Evolutionary conservation across 2,329 filamentous ascomycete genomes (phyloP).

Genomic region (Westerdykella aurantiaca): DNA sequence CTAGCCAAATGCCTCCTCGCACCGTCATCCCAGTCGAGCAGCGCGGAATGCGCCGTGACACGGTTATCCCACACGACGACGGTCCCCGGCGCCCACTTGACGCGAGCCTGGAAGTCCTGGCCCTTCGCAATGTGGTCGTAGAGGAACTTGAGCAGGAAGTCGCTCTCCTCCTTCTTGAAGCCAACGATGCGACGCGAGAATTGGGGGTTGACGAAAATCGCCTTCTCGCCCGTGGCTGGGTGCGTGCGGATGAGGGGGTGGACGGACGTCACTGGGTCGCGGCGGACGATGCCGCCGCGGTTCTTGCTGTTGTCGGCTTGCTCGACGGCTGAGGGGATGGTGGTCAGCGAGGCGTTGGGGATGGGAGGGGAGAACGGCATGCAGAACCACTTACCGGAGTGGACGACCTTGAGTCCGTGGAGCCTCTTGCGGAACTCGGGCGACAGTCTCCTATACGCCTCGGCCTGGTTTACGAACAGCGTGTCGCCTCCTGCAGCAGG

Average conservation of each 20-base stretch:
- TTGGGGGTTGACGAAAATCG: slow-evolving; percentile 74
- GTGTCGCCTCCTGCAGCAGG: slow-evolving; percentile 79
- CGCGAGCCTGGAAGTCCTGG: slow-evolving; percentile 65
- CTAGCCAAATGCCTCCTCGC: slow-evolving; percentile 73
- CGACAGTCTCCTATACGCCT: slow-evolving; percentile 75
- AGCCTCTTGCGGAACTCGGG: slow-evolving; percentile 73
- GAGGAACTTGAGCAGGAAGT: slow-evolving; percentile 68
- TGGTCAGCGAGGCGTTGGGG: background rate
- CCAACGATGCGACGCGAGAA: slow-evolving; percentile 79
- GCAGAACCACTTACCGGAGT: slow-evolving; percentile 58
- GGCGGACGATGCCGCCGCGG: slow-evolving; percentile 63
- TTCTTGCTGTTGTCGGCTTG: slow-evolving; percentile 66
- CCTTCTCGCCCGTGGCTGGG: slow-evolving; percentile 75
- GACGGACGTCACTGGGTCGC: slow-evolving; percentile 67
- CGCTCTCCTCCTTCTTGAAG: slow-evolving; percentile 81
- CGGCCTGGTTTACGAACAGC: slow-evolving; percentile 70
- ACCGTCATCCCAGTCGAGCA: slow-evolving; percentile 76
- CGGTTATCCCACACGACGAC: slow-evolving; percentile 87
- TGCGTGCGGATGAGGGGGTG: slow-evolving; percentile 80
- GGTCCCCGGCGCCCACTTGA: slow-evolving; percentile 74
- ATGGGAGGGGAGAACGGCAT: background rate
- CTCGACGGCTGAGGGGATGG: slow-evolving; percentile 50
- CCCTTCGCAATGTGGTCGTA: slow-evolving; percentile 69
- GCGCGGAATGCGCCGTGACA: slow-evolving; percentile 70
- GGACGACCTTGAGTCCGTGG: slow-evolving; percentile 73